Evolutionary conservation across 208 protist genomes (phyloP), one percentile per base, ranked within the genome.

Genomic region (Plasmodiophora brassicae): DNA sequence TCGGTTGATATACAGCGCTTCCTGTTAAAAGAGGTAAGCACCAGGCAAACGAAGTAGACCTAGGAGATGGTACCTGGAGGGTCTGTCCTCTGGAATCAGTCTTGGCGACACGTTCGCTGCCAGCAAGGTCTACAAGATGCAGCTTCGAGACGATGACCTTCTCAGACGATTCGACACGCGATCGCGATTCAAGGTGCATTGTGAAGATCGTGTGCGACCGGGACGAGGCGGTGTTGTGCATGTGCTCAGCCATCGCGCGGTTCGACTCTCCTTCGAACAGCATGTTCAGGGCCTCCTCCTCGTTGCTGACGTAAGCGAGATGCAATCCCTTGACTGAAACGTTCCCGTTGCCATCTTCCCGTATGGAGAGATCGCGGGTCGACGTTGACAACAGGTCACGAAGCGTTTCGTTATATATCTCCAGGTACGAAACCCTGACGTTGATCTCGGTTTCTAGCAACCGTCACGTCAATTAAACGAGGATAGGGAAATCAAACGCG

Each of bases 71-170:
- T n/a, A 44, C 83, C 83, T 87, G 44, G 20, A 88, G 20, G 28
- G 46, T 90, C 35, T 54, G 44, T 25, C 87, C 87, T 35, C 83
- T 57, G 22, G 87, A 88, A 46, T 90, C 28, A 39, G 92, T 88
- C 88, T 90, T 88, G 53, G 87, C 54, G 5, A 96, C 90, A 39
- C 94, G 92, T 57, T 96, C 94, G 36, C 90, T 94, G 1, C 95
- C 95, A 0, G 95, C 96, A 32, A 98, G 92, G 89, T 97, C 96
- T 0, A 98, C 95, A 50, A 97, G 90, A 89, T 96, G 91, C 90
- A 97, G 90, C 54, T 93, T 94, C 46, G 93, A 90, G 60, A 87
- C n/a, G 38, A 92, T 84, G 22, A 93, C 89, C 28, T 93, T 57
- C 32, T 91, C 92, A 1, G 83, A 91, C 10, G 91, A 94, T 84